Evolutionary conservation across 116 monocot species (phyloP).

Genomic region (Phalaenopsis hybrid): DNA sequence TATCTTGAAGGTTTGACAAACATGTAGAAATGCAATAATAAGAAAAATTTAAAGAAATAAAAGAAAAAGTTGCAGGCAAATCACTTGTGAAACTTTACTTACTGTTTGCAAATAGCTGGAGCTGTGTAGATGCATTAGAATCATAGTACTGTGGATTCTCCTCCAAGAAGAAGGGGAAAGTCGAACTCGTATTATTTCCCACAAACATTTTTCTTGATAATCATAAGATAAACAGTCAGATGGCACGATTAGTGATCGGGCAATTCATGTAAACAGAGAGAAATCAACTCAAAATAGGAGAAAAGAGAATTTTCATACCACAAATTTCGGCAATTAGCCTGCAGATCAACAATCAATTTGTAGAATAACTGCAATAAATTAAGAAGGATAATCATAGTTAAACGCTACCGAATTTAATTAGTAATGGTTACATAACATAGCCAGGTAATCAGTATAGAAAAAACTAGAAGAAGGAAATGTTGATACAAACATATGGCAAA

Average conservation of each 20-base stretch:
- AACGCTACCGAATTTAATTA: not conserved
- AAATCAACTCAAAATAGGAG: not conserved
- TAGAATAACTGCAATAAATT: not conserved
- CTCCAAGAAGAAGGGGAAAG: constrained; percentile 28
- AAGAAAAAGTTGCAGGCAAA: not conserved
- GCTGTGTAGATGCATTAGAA: constrained; percentile 33
- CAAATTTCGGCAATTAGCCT: not conserved
- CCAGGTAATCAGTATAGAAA: not conserved
- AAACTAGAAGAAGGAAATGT: not conserved
- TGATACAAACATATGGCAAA: not conserved
- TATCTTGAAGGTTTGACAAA: too few species aligned
- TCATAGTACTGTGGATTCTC: constrained; percentile 36
- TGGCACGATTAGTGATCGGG: not conserved
- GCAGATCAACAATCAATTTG: not conserved
- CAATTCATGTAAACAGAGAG: not conserved
- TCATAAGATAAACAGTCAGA: not conserved
- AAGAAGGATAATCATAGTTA: too few species aligned
- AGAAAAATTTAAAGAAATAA: not conserved
- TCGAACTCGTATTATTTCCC: constrained; percentile 18
- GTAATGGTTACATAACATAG: not conserved
- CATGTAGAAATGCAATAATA: too few species aligned
- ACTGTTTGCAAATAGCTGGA: constrained; percentile 47
- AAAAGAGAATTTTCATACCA: not conserved
- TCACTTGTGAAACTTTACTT: constrained; percentile 5
- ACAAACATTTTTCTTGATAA: constrained; percentile 20